Evolutionary conservation across 169 alveolate species (phyloP).

Genomic region (Plasmodium reichenowi): DNA sequence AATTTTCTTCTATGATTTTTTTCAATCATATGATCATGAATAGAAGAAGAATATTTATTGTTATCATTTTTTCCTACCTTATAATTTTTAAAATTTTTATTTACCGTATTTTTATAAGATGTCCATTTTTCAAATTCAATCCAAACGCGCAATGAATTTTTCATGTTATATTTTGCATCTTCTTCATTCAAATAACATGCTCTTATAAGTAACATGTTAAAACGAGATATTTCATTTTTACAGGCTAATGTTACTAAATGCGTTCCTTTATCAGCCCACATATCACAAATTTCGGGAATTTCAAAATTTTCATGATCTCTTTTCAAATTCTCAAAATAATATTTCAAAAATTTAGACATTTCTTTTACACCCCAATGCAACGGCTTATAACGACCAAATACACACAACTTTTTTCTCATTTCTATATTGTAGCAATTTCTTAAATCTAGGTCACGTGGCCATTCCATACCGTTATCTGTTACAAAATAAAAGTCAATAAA

Average conservation of each 20-base stretch:
- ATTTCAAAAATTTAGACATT: conserved; percentile 23
- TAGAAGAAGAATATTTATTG: conserved; percentile 33
- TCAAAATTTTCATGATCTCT: conserved; percentile 53
- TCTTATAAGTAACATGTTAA: conserved; percentile 52
- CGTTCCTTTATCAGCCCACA: conserved; percentile 74
- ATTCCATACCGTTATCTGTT: conserved; percentile 54
- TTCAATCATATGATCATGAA: conserved; percentile 43
- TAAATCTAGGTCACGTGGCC: conserved; percentile 51
- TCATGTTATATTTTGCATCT: conserved; percentile 57
- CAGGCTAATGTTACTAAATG: conserved; percentile 73
- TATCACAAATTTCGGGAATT: conserved; percentile 58
- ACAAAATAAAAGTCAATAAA: neutral
- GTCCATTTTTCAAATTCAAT: conserved; percentile 75
- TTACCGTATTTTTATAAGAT: conserved; percentile 24
- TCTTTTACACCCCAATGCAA: conserved; percentile 71
- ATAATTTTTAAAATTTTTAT: conserved; percentile 25
- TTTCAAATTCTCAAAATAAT: conserved; percentile 55
- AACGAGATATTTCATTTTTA: conserved; percentile 57
- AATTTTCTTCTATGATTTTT: conserved; percentile 25
- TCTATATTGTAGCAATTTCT: conserved; percentile 41
- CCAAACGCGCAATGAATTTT: conserved; percentile 56
- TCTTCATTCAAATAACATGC: conserved; percentile 70
- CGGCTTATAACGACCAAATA: conserved; percentile 66
- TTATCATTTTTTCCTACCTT: conserved; percentile 33
- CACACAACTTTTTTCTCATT: conserved; percentile 36